A percentile compares a stretch with the other conserved stretches of the same genome.
Conservation (phyloP, 139 green algal genomes). For the Tetraselmis chui region DNA sequence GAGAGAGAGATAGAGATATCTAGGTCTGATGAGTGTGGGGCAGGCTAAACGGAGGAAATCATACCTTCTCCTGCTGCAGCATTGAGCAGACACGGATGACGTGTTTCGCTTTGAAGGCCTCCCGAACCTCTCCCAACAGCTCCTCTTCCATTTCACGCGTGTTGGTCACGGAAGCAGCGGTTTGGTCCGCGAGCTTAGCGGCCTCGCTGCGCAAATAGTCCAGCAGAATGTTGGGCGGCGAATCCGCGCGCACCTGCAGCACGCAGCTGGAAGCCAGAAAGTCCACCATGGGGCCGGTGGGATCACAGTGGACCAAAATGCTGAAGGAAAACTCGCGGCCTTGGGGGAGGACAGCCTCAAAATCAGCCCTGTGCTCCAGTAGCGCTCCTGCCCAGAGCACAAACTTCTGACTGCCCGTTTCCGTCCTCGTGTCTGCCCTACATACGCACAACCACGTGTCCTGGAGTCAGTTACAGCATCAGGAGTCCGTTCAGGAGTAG, state of each 20-base stretch:
- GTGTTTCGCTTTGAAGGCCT: constrained; percentile 43
- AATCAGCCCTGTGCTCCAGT: constrained; percentile 52
- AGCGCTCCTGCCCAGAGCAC: constrained; percentile 79
- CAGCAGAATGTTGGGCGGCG: constrained; percentile 56
- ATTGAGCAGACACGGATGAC: constrained; percentile 50
- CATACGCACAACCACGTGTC: neutral
- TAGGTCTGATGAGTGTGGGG: too few relatives aligned
- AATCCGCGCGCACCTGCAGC: constrained; percentile 79
- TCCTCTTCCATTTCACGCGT: constrained; percentile 22
- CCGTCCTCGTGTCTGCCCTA: constrained; percentile 43
- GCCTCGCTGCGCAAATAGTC: constrained; percentile 61
- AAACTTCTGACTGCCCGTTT: constrained; percentile 73
- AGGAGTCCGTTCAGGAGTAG: too few relatives aligned
- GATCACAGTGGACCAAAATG: constrained; percentile 73
- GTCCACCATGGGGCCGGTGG: constrained; percentile 59
- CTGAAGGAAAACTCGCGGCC: constrained; percentile 57
- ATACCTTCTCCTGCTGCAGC: constrained; percentile 24
- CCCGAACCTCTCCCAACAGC: constrained; percentile 35
- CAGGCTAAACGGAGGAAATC: too few relatives aligned
- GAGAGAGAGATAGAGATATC: too few relatives aligned
- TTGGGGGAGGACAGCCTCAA: constrained; percentile 12
- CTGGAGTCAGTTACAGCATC: too few relatives aligned
- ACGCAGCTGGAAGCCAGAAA: constrained; percentile 62
- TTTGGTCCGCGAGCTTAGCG: constrained; percentile 37
- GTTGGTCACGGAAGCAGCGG: constrained; percentile 35